Percentiles rank a stretch among this genome's conserved stretches.
Conservation (phyloP, 345 rosid genomes). For the Eucalyptus sp. region DNA sequence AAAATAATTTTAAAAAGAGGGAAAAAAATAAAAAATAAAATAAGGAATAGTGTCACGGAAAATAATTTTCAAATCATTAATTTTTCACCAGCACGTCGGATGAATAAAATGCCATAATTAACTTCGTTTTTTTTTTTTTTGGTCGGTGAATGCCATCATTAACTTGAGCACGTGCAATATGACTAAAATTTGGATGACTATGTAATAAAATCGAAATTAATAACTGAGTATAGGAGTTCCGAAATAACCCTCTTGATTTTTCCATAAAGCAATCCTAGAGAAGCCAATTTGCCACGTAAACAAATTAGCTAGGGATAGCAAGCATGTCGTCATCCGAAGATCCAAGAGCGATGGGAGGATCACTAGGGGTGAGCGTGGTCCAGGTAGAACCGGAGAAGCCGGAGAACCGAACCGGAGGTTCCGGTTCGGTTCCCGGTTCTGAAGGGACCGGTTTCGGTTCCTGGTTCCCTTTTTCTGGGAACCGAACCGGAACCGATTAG, state of each 20-base stretch:
- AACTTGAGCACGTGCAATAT: background rate
- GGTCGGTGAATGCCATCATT: background rate
- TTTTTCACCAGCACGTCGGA: rapidly evolving
- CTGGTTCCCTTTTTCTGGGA: no score
- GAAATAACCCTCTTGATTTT: background rate
- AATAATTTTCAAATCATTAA: background rate
- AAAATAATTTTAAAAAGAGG: background rate
- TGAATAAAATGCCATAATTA: background rate
- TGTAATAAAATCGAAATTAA: background rate
- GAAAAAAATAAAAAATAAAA: no score
- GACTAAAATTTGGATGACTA: background rate
- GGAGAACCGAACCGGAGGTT: no score
- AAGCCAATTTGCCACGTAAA: background rate
- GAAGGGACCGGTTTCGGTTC: no score
- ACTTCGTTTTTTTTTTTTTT: no score
- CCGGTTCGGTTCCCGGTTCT: no score
- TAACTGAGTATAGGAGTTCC: background rate
- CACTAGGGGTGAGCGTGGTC: background rate
- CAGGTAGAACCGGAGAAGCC: no score
- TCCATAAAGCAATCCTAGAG: background rate
- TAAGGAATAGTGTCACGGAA: background rate
- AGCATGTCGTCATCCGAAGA: background rate
- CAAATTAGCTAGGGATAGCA: background rate
- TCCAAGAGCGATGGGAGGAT: background rate
- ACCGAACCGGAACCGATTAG: no score